phyloP scores from a whole-genome alignment of 73 alveolate species.

The Tetrahymena thermophila region DNA sequence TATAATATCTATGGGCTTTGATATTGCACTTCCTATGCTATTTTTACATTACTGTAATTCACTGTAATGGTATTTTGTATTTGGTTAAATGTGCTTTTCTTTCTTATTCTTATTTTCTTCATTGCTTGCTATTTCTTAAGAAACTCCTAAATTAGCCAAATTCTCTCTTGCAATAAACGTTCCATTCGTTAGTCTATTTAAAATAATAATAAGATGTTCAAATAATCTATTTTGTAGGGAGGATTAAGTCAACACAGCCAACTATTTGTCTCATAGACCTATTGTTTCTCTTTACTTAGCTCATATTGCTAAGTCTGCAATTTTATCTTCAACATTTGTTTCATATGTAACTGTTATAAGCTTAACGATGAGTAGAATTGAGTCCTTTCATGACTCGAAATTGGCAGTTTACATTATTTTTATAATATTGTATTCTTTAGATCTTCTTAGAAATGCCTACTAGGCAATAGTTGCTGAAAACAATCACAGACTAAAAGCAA shows the following conservation, averaged over 20 bases:
- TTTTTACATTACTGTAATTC: background rate
- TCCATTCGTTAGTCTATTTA: background rate
- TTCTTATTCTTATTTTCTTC: background rate
- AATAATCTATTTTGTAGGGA: background rate
- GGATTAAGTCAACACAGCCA: background rate
- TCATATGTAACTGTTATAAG: background rate
- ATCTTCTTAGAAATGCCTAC: background rate
- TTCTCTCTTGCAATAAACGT: background rate
- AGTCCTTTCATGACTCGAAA: background rate
- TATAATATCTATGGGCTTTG: background rate
- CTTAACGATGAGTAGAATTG: background rate
- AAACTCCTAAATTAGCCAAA: background rate
- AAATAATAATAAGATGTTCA: background rate
- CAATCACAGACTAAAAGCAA: background rate
- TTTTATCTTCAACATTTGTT: background rate
- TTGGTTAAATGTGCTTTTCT: background rate
- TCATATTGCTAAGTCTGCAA: background rate
- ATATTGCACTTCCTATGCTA: background rate
- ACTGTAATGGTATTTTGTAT: background rate
- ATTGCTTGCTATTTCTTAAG: background rate
- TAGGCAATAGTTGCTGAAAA: background rate
- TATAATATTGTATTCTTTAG: background rate
- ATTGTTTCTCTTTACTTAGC: background rate
- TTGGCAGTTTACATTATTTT: background rate
- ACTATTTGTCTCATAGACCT: background rate